Evolutionary conservation across 2,329 filamentous ascomycete genomes (phyloP).

Genomic region (Neonectria coccinea): DNA sequence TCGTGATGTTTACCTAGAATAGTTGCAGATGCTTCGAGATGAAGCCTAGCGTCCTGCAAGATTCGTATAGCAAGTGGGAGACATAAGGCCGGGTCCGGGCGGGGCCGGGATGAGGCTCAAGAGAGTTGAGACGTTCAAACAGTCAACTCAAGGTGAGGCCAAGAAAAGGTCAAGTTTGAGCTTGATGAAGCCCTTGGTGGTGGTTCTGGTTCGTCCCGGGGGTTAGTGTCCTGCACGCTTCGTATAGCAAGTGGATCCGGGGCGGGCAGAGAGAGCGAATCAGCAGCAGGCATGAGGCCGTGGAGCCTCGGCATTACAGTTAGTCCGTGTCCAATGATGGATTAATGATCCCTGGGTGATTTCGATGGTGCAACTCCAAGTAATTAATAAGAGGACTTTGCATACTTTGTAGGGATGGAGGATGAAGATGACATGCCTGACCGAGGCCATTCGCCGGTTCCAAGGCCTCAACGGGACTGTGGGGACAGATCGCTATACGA

Average conservation of each 20-base stretch:
- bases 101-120: slow-evolving; percentile 12
- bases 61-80: slow-evolving; percentile 43
- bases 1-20: not conserved
- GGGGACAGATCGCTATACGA: slow-evolving; percentile 37
- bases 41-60: slow-evolving; percentile 44
- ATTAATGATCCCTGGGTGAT: no score
- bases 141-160: not conserved
- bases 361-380: no score
- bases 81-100: not conserved
- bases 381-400: no score
- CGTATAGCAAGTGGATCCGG: slow-evolving; percentile 10
- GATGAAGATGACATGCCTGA: slow-evolving; percentile 6
- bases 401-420: not conserved
- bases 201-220: slow-evolving; percentile 6
- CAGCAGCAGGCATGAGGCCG: not conserved
- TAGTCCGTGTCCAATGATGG: no score
- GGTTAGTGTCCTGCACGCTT: slow-evolving; percentile 9
- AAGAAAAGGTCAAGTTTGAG: not conserved
- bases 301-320: no score
- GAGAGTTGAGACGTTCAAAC: slow-evolving; percentile 8
- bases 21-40: slow-evolving; percentile 12
- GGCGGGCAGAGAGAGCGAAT: not conserved
- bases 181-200: not conserved
- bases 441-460: not conserved
- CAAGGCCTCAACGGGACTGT: not conserved